phyloP scores from a whole-genome alignment of 768 basidiomycete genomes.

The Boletus rex-veris region DNA sequence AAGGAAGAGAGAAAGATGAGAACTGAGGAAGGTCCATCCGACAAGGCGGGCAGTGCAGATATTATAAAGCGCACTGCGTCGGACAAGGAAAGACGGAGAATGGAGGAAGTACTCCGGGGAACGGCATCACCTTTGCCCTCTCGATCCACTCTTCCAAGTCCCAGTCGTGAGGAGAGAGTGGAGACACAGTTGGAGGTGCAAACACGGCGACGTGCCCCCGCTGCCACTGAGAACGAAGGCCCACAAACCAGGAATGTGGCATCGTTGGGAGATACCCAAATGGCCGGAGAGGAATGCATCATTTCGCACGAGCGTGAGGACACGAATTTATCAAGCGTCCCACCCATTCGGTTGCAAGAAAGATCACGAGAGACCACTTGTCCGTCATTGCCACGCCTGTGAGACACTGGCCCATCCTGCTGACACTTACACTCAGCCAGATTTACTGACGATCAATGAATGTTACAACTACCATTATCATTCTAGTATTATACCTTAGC shows the following conservation, averaged over 20 bases:
- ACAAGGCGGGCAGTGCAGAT: not conserved
- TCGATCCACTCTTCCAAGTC: not conserved
- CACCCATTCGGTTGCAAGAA: not conserved
- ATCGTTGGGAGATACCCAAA: not conserved
- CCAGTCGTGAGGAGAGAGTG: not conserved
- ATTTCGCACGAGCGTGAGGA: not conserved
- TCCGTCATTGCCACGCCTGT: not conserved
- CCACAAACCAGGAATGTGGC: not conserved
- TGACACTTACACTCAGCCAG: not conserved
- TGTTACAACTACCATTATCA: not conserved
- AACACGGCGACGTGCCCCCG: not conserved
- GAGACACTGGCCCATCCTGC: not conserved
- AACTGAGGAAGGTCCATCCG: not conserved
- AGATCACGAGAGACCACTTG: not conserved
- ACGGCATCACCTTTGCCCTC: slow-evolving; percentile 3
- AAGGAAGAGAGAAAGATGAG: slow-evolving; percentile 16
- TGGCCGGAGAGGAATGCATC: not conserved
- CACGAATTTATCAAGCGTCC: no score
- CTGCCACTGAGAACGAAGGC: not conserved
- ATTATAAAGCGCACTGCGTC: slow-evolving; percentile 14
- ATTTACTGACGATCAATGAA: not conserved
- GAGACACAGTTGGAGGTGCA: not conserved
- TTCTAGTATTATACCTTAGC: slow-evolving; percentile 8
- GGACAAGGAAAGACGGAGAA: slow-evolving; percentile 24
- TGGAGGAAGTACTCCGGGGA: slow-evolving; percentile 24